Evolutionary conservation across 2,329 filamentous ascomycete species (phyloP), one percentile per base, ranked within the genome.

Genomic region (Thermochaetoides dissita): DNA sequence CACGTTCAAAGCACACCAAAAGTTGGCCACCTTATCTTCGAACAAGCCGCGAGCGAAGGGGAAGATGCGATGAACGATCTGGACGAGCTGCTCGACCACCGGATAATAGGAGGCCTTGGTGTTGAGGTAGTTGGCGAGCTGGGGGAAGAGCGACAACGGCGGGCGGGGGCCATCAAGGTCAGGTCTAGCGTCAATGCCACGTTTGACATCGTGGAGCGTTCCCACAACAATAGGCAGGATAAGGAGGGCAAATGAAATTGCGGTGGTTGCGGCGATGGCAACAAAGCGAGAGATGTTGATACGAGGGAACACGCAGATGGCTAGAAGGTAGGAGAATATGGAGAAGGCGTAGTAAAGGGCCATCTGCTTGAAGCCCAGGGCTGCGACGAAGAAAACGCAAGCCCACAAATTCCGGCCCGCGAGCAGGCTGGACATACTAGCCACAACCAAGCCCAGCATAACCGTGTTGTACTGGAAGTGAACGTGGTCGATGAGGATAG

Each of bases 341-440:
- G 81, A 80, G 10, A 93, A 88, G 3, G 93, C 87, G 61, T 95
- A 98, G 65, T 96, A 98, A 10, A 98, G 71, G 1, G 89, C 89
- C 93, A 98, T 98, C 62, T 98, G 91, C 68, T 98, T 98, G 70
- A 96, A 98, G 6, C 86, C 86, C n/a, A 98, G 68, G 3, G 89
- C 84, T 10, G 76, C 77, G 6, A 98, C 91, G 53, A 98, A 98
- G 66, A 94, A 94, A 45, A 94, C 75, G 48, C 85, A 87, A 28
- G 84, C 77, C 87, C 89, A 95, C 47, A 93, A 73, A 54, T 81
- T 81, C 38, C 87, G 76, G 4, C 84, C 84, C 3, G 87, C 86
- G 39, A 94, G 62, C 64, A 96, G 82, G 59, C 84, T 91, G 35
- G 89, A 91, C 66, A 95, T 78, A 53, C 81, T 85, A 1, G 86